phyloP scores from a whole-genome alignment of 805 yeast species.

The Saccharomyces eubayanus region DNA sequence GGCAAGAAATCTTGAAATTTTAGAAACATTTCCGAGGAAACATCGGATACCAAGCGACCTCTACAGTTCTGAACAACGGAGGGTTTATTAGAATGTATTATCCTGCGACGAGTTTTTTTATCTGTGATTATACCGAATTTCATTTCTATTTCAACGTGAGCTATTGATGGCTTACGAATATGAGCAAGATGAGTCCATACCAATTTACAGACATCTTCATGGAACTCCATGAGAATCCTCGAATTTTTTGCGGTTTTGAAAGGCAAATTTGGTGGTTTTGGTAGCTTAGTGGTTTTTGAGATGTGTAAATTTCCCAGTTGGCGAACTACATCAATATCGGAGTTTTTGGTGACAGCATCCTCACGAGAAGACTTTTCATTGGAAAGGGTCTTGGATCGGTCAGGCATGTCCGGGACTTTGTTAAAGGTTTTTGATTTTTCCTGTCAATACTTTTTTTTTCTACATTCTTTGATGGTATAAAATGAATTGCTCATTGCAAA shows the following conservation, averaged over 20 bases:
- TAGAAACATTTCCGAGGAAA: background rate
- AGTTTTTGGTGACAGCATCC: background rate
- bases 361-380: background rate
- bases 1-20: background rate
- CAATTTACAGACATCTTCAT: background rate
- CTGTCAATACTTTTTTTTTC: background rate
- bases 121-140: slow-evolving; percentile 67
- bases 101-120: slow-evolving; percentile 51
- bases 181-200: background rate
- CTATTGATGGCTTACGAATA: slow-evolving; percentile 19
- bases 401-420: background rate
- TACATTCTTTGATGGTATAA: background rate
- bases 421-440: background rate
- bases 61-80: background rate
- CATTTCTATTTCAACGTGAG: slow-evolving; percentile 62
- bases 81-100: slow-evolving; percentile 39
- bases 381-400: background rate
- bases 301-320: background rate
- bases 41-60: background rate
- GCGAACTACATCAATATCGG: background rate
- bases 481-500: background rate
- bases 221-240: background rate
- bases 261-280: background rate
- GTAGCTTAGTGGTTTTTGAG: background rate
- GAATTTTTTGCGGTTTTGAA: background rate